Percentiles rank a stretch among this genome's conserved stretches.
These are phyloP conservation scores for Pseudopithomyces chartarum DNA, from an alignment of 2,329 filamentous ascomycete species.

Conservation along the genomic window DNA sequence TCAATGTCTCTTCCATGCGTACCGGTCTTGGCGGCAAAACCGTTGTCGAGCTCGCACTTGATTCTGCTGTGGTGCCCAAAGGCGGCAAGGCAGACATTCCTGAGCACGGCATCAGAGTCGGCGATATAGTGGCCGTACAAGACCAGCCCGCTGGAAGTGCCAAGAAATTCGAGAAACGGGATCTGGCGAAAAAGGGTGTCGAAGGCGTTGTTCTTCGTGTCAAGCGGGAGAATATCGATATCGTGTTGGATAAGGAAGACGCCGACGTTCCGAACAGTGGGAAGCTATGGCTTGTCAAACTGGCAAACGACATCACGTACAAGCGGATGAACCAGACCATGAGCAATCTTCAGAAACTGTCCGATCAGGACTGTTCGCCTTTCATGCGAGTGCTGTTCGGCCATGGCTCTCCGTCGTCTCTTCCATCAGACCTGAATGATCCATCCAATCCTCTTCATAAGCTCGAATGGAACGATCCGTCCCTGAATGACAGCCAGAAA, in stretches of 20 bases:
- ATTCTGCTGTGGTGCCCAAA: slow-evolving; percentile 66
- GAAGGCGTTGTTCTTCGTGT: slow-evolving; percentile 74
- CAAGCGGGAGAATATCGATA: slow-evolving; percentile 61
- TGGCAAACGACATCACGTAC: slow-evolving; percentile 70
- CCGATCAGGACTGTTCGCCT: slow-evolving; percentile 60
- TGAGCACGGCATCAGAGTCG: slow-evolving; percentile 75
- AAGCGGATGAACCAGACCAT: slow-evolving; percentile 70
- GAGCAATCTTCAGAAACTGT: slow-evolving; percentile 61
- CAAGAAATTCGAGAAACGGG: slow-evolving; percentile 73
- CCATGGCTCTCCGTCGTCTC: slow-evolving; percentile 58
- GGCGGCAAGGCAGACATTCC: slow-evolving; percentile 61
- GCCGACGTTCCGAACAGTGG: slow-evolving; percentile 57
- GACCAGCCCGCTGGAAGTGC: slow-evolving; percentile 74
- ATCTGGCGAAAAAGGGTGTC: slow-evolving; percentile 70
- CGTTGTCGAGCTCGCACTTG: slow-evolving; percentile 77
- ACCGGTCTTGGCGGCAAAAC: slow-evolving; percentile 93
- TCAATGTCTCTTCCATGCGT: slow-evolving; percentile 74
- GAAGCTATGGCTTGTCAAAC: slow-evolving; percentile 68
- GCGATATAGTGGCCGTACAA: slow-evolving; percentile 77
- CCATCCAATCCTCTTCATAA: slow-evolving; percentile 47
- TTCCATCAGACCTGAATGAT: slow-evolving; percentile 51
- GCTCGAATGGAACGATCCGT: slow-evolving; percentile 60
- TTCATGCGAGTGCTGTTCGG: slow-evolving; percentile 67
- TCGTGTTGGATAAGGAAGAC: slow-evolving; percentile 72
- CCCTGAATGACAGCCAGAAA: slow-evolving; percentile 65